Base-by-base conservation (phyloP, 2,329 filamentous ascomycete species). In the Alternaria sp. region DNA sequence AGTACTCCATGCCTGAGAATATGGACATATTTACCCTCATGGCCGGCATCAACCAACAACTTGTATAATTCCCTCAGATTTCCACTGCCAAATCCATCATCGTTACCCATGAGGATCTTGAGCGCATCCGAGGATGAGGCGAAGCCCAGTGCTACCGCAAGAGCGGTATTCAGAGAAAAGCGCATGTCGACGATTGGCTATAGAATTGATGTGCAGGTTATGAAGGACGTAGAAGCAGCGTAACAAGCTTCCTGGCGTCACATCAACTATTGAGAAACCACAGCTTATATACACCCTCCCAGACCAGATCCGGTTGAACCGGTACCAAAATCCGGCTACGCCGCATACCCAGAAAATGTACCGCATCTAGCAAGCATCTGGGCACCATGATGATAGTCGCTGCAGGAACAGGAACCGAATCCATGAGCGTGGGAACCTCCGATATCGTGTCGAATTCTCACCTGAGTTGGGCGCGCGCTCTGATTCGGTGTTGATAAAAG, bases 101-200 rank as follows among this genome's bases (percentile, higher is more conserved):
- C 80, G 57, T 82, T 81, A 46, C 74, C 74, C 65, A 81, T 70
- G 5, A 81, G 65, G 49, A 81, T 80, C 62, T 77, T 79, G 51
- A 77, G 57, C 6, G 67, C 72, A 59, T 70, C 57, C 21, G 65
- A 54, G 3, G 67, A 56, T 5, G 59, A 62, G 5, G 65, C 63
- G 25, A 73, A 62, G 23, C 67, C 64, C 23, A 75, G 50, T 19
- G 71, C 67, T 43, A 63, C 64, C 5, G 64, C 61, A 44, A 73
- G 63, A 44, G 60, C 60, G 11, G 68, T 55, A n/a, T 63, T 47
- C 10, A 70, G 30, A 44, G 57, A 60, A 47, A 69, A 49, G 43
- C 67, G 67, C 68, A 73, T 73, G 40, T 28, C 46, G 54, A 45
- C 21, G 51, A 58, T 47, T 25, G 32, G 19, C 25, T 26, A 4